Conservation (phyloP, 164 flowering plant genomes). For the Nymphaea thermarum region DNA sequence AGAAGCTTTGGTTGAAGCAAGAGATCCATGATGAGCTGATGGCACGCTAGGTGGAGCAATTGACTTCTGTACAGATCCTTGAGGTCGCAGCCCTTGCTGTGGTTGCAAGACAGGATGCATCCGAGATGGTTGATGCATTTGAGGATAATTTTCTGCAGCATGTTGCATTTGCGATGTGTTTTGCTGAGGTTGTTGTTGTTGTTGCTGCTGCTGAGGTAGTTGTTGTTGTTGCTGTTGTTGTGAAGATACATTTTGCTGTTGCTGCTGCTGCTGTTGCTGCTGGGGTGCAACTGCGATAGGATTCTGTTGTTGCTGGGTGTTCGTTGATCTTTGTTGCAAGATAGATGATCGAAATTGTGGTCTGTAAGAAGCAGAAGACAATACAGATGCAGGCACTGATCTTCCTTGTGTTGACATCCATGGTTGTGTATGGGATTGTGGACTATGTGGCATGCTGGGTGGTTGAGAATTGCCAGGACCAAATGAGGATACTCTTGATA, state of each 20-base stretch:
- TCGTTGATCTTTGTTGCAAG: slow-evolving; percentile 51
- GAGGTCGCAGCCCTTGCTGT: slow-evolving; percentile 34
- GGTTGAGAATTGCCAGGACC: slow-evolving; percentile 40
- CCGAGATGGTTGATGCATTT: slow-evolving; percentile 10
- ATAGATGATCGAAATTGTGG: slow-evolving; percentile 39
- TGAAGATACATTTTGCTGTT: slow-evolving; percentile 32
- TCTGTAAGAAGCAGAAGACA: slow-evolving; percentile 51
- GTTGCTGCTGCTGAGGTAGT: not conserved
- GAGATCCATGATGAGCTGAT: slow-evolving; percentile 24
- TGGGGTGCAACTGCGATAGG: slow-evolving; percentile 24
- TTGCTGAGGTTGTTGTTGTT: slow-evolving; percentile 2
- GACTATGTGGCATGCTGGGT: slow-evolving; percentile 35
- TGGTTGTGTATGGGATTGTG: slow-evolving; percentile 51
- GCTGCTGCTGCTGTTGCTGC: slow-evolving; percentile 13
- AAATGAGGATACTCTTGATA: slow-evolving; percentile 30
- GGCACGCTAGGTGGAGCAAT: slow-evolving; percentile 25
- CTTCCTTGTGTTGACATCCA: slow-evolving; percentile 71
- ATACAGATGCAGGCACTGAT: slow-evolving; percentile 32
- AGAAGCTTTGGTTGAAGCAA: slow-evolving; percentile 14
- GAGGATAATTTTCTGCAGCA: slow-evolving; percentile 38
- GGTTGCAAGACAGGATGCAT: slow-evolving; percentile 7
- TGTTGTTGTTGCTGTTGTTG: slow-evolving; percentile 9
- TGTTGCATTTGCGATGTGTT: slow-evolving; percentile 26
- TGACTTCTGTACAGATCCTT: slow-evolving; percentile 41
- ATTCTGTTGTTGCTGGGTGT: slow-evolving; percentile 34